phyloP scores from a whole-genome alignment of 768 basidiomycete species.

The Holtermannia corniformis region DNA sequence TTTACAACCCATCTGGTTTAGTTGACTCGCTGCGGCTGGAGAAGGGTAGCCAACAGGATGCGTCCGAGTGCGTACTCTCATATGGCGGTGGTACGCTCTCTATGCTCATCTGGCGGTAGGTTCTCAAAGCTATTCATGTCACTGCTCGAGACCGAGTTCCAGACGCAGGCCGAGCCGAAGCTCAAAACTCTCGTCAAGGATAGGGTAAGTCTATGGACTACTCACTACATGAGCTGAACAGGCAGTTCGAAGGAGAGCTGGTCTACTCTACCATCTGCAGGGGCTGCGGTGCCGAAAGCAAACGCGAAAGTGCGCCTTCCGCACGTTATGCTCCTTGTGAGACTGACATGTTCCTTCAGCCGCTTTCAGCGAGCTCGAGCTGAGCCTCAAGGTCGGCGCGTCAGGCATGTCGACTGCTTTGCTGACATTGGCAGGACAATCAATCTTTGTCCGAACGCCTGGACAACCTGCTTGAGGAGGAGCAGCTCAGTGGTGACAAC shows the following conservation, averaged over 20 bases:
- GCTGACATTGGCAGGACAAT: slow-evolving; percentile 5
- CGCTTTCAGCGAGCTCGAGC: slow-evolving; percentile 75
- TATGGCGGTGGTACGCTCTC: too few relatives aligned
- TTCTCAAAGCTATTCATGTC: slow-evolving; percentile 93
- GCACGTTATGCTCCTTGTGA: neutral
- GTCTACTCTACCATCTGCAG: slow-evolving; percentile 72
- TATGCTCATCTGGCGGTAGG: slow-evolving; percentile 44
- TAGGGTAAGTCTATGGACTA: slow-evolving; percentile 49
- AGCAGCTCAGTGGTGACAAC: slow-evolving; percentile 72
- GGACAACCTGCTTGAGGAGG: slow-evolving; percentile 55
- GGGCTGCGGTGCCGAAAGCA: slow-evolving; percentile 58
- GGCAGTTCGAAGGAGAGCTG: slow-evolving; percentile 70
- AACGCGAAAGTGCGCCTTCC: slow-evolving; percentile 34
- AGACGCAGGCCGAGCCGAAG: slow-evolving; percentile 58
- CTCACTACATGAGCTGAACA: too few relatives aligned
- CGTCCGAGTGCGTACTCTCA: slow-evolving; percentile 71
- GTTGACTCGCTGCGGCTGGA: slow-evolving; percentile 75
- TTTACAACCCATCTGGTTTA: slow-evolving; percentile 74
- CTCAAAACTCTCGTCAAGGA: slow-evolving; percentile 62
- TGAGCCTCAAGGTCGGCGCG: slow-evolving; percentile 60
- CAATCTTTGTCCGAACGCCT: slow-evolving; percentile 59
- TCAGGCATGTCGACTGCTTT: neutral
- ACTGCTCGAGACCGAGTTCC: slow-evolving; percentile 76
- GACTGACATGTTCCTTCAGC: too few relatives aligned
- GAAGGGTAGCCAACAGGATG: slow-evolving; percentile 86